Conservation (phyloP, 2,329 filamentous ascomycete species). For the Clonostachys byssicola region DNA sequence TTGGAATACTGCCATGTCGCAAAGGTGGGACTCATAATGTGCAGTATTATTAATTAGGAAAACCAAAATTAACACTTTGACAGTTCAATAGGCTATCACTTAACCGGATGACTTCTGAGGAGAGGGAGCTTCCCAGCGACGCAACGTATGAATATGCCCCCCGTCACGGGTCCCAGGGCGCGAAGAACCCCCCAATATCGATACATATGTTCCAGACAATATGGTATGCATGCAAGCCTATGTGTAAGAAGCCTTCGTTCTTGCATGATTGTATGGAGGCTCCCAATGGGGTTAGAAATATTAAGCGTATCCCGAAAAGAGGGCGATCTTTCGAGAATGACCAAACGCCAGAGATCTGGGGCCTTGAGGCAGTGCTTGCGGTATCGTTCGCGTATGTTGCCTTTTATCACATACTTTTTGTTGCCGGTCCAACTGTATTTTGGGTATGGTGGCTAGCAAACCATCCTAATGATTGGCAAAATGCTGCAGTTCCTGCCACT, state of each 20-base stretch:
- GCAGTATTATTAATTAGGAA: background rate
- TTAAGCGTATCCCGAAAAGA: conserved; percentile 1
- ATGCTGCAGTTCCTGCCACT: background rate
- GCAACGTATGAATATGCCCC: background rate
- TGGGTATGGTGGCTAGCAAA: conserved; percentile 1
- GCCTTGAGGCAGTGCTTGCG: conserved; percentile 1
- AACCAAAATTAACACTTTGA: background rate
- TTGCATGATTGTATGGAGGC: background rate
- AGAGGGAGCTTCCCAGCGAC: background rate
- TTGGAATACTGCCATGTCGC: conserved; percentile 1
- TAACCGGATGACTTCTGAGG: background rate
- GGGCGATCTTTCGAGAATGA: background rate
- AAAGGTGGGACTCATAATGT: background rate
- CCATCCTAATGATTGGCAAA: conserved; percentile 1
- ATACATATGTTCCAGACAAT: background rate
- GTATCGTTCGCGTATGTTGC: background rate
- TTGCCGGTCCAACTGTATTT: background rate
- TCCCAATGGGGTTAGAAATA: background rate
- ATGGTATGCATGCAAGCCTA: background rate
- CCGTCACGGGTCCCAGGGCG: background rate
- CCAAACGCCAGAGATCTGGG: conserved; percentile 1
- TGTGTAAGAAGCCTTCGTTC: background rate
- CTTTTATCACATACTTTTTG: background rate
- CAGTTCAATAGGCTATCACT: background rate
- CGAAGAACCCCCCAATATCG: conserved; percentile 1